Conservation (phyloP, 106 monocot species). For the Phalaenopsis aphrodite region DNA sequence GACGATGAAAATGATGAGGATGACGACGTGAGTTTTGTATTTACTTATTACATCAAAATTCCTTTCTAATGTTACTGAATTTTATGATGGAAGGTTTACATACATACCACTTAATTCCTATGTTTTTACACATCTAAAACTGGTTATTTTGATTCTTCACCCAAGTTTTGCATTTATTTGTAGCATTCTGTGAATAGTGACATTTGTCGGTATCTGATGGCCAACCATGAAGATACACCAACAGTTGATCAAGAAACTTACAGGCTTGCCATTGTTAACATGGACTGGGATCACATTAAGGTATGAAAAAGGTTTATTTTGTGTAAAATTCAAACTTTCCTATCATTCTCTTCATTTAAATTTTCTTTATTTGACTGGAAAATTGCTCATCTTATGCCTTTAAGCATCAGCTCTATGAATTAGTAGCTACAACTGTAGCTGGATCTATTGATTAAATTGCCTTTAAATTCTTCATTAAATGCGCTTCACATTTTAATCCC, state of each 20-base stretch:
- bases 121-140: too few species aligned
- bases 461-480: not conserved
- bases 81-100: too few species aligned
- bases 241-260: conserved; percentile 55
- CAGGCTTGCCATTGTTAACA: conserved; percentile 79
- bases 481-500: too few species aligned
- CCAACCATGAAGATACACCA: conserved; percentile 64
- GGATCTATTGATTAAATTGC: not conserved
- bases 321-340: not conserved
- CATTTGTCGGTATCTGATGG: conserved; percentile 51
- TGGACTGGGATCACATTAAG: conserved; percentile 99
- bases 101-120: too few species aligned
- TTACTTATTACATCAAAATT: not conserved
- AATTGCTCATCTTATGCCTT: not conserved
- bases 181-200: conserved; percentile 57
- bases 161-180: conserved; percentile 13
- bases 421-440: not conserved
- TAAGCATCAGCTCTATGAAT: not conserved
- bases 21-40: conserved; percentile 6
- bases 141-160: not conserved
- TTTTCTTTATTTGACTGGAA: not conserved
- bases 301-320: conserved; percentile 20
- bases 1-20: conserved; percentile 9
- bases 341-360: not conserved
- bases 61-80: not conserved